These are phyloP conservation scores for Berberis vulgaris DNA, from an alignment of 164 flowering plant genomes.

Conservation along the genomic window DNA sequence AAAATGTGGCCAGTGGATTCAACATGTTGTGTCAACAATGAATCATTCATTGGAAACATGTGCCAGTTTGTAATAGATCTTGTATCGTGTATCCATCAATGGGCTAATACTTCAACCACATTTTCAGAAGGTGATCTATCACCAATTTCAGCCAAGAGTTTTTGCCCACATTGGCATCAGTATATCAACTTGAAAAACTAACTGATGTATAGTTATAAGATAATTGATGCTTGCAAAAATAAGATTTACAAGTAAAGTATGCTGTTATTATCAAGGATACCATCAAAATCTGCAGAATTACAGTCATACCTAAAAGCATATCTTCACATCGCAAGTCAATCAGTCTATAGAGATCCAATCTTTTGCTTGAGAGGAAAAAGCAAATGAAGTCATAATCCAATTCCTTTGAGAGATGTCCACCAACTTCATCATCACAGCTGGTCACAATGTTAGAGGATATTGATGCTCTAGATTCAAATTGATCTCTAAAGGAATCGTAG, in stretches of 20 bases:
- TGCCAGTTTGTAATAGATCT: no score
- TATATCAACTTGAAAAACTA: no score
- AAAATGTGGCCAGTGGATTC: no score
- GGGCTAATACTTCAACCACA: no score
- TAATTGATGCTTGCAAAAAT: no score
- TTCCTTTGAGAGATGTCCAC: conserved; percentile 28
- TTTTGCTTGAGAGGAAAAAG: conserved; percentile 75
- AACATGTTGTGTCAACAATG: no score
- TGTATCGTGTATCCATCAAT: no score
- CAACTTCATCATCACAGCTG: conserved; percentile 23
- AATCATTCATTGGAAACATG: no score
- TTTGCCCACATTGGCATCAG: no score
- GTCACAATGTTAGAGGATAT: conserved; percentile 15
- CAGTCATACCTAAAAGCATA: conserved; percentile 72
- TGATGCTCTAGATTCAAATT: conserved; percentile 19
- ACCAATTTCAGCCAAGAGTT: no score
- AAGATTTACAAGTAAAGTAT: background rate
- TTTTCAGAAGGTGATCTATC: no score
- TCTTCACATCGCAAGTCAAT: conserved; percentile 92
- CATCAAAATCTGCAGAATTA: background rate
- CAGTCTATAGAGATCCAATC: conserved; percentile 73
- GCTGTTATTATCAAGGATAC: background rate
- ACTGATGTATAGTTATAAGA: no score
- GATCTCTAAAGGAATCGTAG: conserved; percentile 67
- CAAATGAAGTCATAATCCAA: conserved; percentile 87